Percentiles rank a stretch among this genome's conserved stretches.
phyloP scores from a whole-genome alignment of 108 stramenopile genomes.

The Tribonema minus region DNA sequence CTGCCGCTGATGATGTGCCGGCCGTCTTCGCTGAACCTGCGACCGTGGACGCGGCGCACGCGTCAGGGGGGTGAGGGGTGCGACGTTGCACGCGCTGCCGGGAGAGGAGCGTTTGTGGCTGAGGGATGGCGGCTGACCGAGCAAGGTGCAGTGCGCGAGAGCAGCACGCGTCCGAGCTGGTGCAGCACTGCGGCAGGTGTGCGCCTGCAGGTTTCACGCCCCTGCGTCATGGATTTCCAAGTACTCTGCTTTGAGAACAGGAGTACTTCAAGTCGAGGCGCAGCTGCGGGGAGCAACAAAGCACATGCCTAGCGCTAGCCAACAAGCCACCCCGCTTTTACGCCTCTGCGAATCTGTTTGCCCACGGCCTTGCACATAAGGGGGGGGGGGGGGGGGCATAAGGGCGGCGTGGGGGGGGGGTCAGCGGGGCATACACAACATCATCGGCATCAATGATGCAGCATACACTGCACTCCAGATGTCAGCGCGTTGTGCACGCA shows the following conservation, averaged over 20 bases:
- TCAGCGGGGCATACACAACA: neutral
- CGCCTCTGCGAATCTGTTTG: too few relatives aligned
- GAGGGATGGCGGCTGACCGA: neutral
- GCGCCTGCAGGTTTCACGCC: neutral
- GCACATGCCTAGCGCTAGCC: neutral
- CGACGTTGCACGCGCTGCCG: too few relatives aligned
- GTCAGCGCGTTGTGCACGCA: neutral
- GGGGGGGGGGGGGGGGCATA: neutral
- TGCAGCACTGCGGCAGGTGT: neutral
- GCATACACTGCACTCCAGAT: neutral
- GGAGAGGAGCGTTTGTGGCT: neutral
- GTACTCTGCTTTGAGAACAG: too few relatives aligned
- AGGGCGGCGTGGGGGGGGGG: neutral
- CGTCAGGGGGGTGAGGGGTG: too few relatives aligned
- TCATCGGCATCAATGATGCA: neutral
- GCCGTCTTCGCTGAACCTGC: conserved; percentile 54
- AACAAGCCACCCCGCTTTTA: too few relatives aligned
- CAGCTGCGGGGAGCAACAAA: too few relatives aligned
- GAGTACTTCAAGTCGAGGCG: too few relatives aligned
- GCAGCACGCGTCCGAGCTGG: neutral
- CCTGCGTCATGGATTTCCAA: neutral
- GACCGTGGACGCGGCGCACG: too few relatives aligned
- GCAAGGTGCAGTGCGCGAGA: neutral
- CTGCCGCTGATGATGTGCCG: conserved; percentile 62
- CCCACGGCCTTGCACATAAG: neutral